Evolutionary conservation across 257 asterid species (phyloP).

Genomic region (Solanum medicagineum): DNA sequence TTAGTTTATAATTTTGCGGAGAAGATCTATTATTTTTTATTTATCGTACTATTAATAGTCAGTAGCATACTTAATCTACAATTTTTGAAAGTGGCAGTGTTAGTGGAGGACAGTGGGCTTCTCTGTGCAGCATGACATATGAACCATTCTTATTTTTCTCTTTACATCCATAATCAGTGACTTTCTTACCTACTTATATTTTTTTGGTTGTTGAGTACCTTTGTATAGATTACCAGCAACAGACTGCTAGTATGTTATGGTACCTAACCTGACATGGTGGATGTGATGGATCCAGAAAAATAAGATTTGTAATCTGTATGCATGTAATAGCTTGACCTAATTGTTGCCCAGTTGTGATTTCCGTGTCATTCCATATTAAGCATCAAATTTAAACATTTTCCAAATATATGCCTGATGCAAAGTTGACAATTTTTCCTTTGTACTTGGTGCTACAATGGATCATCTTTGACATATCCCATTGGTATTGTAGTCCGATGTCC

Average conservation of each 20-base stretch:
- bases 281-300: not conserved
- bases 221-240: not conserved
- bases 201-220: not conserved
- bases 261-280: not conserved
- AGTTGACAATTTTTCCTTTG: not conserved
- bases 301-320: not conserved
- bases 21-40: not conserved
- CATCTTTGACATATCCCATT: too few species aligned
- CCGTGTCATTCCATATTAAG: not conserved
- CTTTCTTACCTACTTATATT: not conserved
- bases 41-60: not conserved
- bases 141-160: not conserved
- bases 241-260: not conserved
- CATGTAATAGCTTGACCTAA: not conserved
- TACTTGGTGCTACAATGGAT: too few species aligned
- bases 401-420: not conserved
- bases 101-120: not conserved
- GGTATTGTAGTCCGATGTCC: not conserved
- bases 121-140: not conserved
- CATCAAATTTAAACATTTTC: not conserved
- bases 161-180: not conserved
- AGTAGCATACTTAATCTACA: not conserved
- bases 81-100: not conserved
- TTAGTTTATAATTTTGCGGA: not conserved
- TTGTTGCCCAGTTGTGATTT: not conserved